These are phyloP conservation scores for Phytophthora brassicae DNA, from an alignment of 352 stramenopile species.

Conservation along the genomic window DNA sequence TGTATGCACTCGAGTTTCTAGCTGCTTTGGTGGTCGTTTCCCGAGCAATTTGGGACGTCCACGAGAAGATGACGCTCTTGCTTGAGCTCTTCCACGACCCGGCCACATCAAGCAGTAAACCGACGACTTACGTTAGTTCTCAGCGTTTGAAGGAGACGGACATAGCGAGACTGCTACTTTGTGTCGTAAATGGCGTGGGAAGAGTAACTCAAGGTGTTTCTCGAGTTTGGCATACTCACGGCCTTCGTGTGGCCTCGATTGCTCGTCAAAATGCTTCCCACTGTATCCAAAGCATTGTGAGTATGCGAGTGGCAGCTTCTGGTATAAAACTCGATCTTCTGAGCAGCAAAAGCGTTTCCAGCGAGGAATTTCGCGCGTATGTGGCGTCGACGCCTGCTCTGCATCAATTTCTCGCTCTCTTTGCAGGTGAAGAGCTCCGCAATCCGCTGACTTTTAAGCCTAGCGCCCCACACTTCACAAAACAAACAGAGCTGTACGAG, in stretches of 20 bases:
- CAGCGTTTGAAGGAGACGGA: slow-evolving; percentile 58
- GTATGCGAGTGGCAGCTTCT: not conserved
- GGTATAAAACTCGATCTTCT: not conserved
- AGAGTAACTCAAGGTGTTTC: slow-evolving; percentile 53
- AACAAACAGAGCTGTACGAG: slow-evolving; percentile 50
- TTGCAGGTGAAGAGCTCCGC: slow-evolving; percentile 58
- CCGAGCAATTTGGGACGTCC: slow-evolving; percentile 58
- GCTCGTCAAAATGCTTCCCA: slow-evolving; percentile 26
- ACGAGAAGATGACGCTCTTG: slow-evolving; percentile 59
- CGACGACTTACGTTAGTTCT: slow-evolving; percentile 1
- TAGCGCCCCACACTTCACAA: slow-evolving; percentile 15
- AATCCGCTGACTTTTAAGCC: slow-evolving; percentile 61
- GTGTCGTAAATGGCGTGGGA: slow-evolving; percentile 52
- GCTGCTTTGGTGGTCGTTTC: slow-evolving; percentile 57
- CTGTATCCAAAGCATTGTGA: slow-evolving; percentile 21
- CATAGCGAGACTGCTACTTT: slow-evolving; percentile 54
- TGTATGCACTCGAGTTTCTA: slow-evolving; percentile 69
- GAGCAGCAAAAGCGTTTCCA: slow-evolving; percentile 16
- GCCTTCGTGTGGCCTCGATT: slow-evolving; percentile 19
- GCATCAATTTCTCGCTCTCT: slow-evolving; percentile 54
- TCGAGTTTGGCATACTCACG: slow-evolving; percentile 40
- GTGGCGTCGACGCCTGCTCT: slow-evolving; percentile 36
- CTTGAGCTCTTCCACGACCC: slow-evolving; percentile 61
- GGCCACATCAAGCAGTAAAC: slow-evolving; percentile 17
- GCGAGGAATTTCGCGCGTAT: slow-evolving; percentile 37